These are phyloP conservation scores for Neobulgaria alba DNA, from an alignment of 2,329 filamentous ascomycete genomes.

Conservation along the genomic window DNA sequence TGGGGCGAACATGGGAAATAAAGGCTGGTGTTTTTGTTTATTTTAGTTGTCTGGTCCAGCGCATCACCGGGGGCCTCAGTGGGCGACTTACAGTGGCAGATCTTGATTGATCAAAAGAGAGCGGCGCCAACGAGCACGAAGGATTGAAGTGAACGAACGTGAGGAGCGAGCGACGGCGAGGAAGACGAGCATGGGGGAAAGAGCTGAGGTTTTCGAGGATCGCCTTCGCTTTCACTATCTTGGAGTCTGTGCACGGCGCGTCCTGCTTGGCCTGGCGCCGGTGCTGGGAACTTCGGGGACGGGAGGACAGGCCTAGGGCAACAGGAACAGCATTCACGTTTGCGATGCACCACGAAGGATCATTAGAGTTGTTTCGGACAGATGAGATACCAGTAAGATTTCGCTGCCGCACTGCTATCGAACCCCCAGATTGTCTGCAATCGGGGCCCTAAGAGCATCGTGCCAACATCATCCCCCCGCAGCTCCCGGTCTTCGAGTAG, in stretches of 20 bases:
- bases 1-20: slow-evolving; percentile 14
- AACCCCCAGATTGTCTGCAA: too few relatives aligned
- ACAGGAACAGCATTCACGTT: too few relatives aligned
- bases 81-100: slow-evolving; percentile 14
- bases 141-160: slow-evolving; percentile 4
- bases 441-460: too few relatives aligned
- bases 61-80: neutral
- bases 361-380: too few relatives aligned
- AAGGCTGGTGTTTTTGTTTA: slow-evolving; percentile 11
- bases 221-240: slow-evolving; percentile 2
- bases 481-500: too few relatives aligned
- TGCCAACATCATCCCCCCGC: too few relatives aligned
- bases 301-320: too few relatives aligned
- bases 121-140: neutral
- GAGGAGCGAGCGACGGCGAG: neutral
- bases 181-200: neutral
- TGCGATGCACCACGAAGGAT: too few relatives aligned
- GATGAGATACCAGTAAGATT: too few relatives aligned
- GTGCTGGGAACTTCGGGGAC: too few relatives aligned
- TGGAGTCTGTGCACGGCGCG: slow-evolving; percentile 3
- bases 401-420: too few relatives aligned
- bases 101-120: slow-evolving; percentile 8
- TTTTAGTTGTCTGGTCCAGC: slow-evolving; percentile 8
- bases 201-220: slow-evolving; percentile 7
- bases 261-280: too few relatives aligned